Base-by-base conservation (phyloP, 805 yeast genomes). In the Kodamaea laetipori region DNA sequence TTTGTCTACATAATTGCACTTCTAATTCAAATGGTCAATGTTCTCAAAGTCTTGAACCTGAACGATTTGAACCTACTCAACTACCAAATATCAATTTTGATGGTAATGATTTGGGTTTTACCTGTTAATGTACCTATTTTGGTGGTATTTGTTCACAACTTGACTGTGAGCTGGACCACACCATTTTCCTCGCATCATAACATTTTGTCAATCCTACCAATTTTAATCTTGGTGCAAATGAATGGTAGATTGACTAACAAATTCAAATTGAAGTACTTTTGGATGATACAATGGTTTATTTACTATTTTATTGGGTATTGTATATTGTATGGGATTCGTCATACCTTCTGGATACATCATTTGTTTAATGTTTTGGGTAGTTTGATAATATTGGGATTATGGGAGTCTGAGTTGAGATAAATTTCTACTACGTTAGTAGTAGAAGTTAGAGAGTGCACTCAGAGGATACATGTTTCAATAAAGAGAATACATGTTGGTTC, bases 151-250 rank as follows among this genome's bases (percentile, higher is more conserved):
- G 66, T 86, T 25, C 96, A 87, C 55, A 86, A 90, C 55, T 69
- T 89, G 46, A 75, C 85, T 1, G 74, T 88, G 13, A 78, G 75
- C 51, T 87, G 96, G 95, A 77, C 74, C 43, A 86, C 94, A 0
- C 90, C 95, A 12, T 89, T 89, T 56, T 78, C 86, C 4, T 84
- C 96, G 0, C 95, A 89, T 60, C 96, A 90, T 60, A 90, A 88
- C 56, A 69, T 86, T 32, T 61, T 90, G 41, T 85, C 96, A 0
- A 77, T 90, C 17, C 65, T 84, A 10, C 96, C 97, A 0, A 80
- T 86, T 1, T 71, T 89, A 6, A 47, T 82, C 7, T 56, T 86
- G 30, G 76, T 78, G 34, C 84, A 80, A 52, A 64, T 72, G 37
- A 72, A 70, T 23, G 64, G 63, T 32, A 63, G 69, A 52, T 57